Percentiles rank a stretch among this genome's conserved stretches.
These are phyloP conservation scores for Inonotus hispidus DNA, from an alignment of 1,284 basidiomycete genomes.

Conservation along the genomic window DNA sequence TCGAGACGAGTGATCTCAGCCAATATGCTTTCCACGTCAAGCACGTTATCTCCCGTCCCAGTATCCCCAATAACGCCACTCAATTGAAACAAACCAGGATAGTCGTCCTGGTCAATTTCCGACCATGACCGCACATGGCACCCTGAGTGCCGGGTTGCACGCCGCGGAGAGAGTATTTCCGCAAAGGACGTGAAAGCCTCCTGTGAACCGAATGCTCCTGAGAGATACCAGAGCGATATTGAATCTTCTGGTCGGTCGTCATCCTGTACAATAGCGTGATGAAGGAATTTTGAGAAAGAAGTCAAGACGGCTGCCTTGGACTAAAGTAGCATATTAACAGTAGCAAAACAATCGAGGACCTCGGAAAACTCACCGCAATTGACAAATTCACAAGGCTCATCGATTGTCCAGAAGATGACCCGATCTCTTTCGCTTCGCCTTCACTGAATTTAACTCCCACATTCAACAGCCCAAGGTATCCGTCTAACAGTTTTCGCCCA, in stretches of 20 bases:
- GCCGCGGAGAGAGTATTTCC: constrained; percentile 28
- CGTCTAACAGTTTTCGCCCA: constrained; percentile 62
- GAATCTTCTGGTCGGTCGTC: constrained; percentile 4
- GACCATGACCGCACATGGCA: not conserved
- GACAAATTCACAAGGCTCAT: constrained; percentile 64
- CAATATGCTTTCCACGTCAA: constrained; percentile 8
- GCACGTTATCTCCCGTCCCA: not conserved
- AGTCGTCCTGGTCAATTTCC: constrained; percentile 23
- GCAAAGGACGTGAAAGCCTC: constrained; percentile 48
- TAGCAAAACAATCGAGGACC: not conserved
- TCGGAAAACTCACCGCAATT: constrained; percentile 42
- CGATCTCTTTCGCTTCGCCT: constrained; percentile 28
- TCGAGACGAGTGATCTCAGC: constrained; percentile 6
- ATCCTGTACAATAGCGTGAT: constrained; percentile 26
- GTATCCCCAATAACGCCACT: not conserved
- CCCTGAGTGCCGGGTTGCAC: not conserved
- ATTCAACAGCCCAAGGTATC: constrained; percentile 70
- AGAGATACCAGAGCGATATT: constrained; percentile 44
- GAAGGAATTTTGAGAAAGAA: constrained; percentile 58
- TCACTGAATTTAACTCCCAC: constrained; percentile 58
- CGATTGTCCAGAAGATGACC: constrained; percentile 33
- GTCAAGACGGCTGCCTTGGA: constrained; percentile 57
- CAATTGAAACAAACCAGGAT: constrained; percentile 15
- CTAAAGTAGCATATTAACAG: constrained; percentile 30
- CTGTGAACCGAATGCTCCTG: constrained; percentile 41